These are phyloP conservation scores for Phytophthora capsici DNA, from an alignment of 352 stramenopile species.

Conservation along the genomic window DNA sequence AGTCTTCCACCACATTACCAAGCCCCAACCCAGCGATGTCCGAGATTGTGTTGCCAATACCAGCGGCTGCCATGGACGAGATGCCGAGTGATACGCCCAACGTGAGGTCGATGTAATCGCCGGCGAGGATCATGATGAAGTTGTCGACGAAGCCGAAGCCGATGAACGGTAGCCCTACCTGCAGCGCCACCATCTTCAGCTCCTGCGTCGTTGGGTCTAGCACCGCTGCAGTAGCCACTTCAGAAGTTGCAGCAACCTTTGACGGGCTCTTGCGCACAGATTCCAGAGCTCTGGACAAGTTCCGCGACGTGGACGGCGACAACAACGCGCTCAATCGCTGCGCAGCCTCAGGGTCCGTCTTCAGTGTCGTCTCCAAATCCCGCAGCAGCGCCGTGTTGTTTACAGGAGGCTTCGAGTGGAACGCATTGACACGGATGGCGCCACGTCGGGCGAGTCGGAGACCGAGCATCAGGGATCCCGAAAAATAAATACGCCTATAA, in stretches of 20 bases:
- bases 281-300: conserved; percentile 57
- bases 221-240: conserved; percentile 7
- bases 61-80: conserved; percentile 87
- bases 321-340: conserved; percentile 50
- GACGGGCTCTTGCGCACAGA: conserved; percentile 15
- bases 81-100: conserved; percentile 85
- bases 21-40: conserved; percentile 72
- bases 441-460: conserved; percentile 7
- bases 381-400: conserved; percentile 32
- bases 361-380: conserved; percentile 46
- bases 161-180: conserved; percentile 93
- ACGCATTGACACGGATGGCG: conserved; percentile 5
- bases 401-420: conserved; percentile 34
- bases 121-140: conserved; percentile 93
- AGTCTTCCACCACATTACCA: conserved; percentile 84
- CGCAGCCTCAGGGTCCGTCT: conserved; percentile 38
- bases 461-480: too few relatives aligned
- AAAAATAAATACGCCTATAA: too few relatives aligned
- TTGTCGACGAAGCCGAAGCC: conserved; percentile 99
- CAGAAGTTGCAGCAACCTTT: neutral
- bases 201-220: conserved; percentile 48
- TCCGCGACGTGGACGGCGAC: conserved; percentile 54
- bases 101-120: conserved; percentile 88
- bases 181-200: conserved; percentile 70
- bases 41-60: conserved; percentile 87